Percentiles rank a stretch among this genome's conserved stretches.
These are phyloP conservation scores for Raffaelea deltoideospora DNA, from an alignment of 2,329 filamentous ascomycete species.

Conservation along the genomic window DNA sequence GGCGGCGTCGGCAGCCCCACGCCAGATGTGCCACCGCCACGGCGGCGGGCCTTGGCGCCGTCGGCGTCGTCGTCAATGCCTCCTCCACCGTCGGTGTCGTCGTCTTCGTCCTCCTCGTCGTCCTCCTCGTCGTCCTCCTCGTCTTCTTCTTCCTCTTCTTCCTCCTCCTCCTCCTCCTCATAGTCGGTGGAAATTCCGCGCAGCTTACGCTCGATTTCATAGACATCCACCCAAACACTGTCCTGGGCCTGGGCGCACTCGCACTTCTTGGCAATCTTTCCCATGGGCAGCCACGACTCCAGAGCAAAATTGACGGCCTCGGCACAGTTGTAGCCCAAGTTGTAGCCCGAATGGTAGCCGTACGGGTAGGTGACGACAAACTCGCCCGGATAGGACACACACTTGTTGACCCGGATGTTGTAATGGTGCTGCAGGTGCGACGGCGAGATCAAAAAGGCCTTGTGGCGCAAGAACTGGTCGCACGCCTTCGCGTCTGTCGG, in stretches of 20 bases:
- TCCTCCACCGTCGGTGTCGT: no score
- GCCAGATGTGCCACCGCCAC: no score
- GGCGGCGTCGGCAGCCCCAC: slow-evolving; percentile 68
- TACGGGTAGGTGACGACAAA: slow-evolving; percentile 98
- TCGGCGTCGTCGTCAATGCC: no score
- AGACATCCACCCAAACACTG: slow-evolving; percentile 96
- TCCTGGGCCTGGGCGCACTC: slow-evolving; percentile 90
- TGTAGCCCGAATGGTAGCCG: slow-evolving; percentile 96
- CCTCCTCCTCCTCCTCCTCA: slow-evolving; percentile 60
- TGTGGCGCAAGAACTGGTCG: slow-evolving; percentile 90
- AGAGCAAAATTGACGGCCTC: slow-evolving; percentile 98
- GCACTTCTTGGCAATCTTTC: slow-evolving; percentile 90
- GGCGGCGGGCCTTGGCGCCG: no score
- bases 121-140: slow-evolving; percentile 43
- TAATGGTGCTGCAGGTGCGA: slow-evolving; percentile 74
- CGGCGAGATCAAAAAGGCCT: slow-evolving; percentile 92
- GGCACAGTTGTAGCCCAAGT: slow-evolving; percentile 95
- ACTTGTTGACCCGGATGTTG: slow-evolving; percentile 89
- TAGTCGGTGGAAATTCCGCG: slow-evolving; percentile 79
- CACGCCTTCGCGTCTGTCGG: slow-evolving; percentile 90
- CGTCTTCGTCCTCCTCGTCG: slow-evolving; percentile 42
- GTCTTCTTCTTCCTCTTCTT: slow-evolving; percentile 44
- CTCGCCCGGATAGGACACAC: slow-evolving; percentile 90
- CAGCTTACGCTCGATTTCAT: slow-evolving; percentile 87
- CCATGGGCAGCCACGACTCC: slow-evolving; percentile 89